A percentile compares a stretch with the other conserved stretches of the same genome.
phyloP scores from a whole-genome alignment of 2,329 filamentous ascomycete species.

The Fusarium zealandicum region DNA sequence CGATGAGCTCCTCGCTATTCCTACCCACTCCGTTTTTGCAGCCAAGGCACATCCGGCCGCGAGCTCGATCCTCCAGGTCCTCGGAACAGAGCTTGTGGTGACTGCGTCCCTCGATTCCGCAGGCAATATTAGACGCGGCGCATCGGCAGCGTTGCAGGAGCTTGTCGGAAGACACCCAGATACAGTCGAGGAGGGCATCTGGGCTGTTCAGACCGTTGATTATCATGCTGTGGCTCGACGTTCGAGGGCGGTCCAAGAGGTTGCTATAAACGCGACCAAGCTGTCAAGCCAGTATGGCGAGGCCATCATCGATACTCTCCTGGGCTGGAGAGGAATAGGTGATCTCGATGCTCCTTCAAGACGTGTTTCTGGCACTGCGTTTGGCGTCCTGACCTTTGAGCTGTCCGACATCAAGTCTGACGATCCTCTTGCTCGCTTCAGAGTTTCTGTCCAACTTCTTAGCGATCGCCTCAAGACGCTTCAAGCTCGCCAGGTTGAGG shows the following conservation, averaged over 20 bases:
- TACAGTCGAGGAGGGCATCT: conserved; percentile 80
- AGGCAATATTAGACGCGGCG: conserved; percentile 90
- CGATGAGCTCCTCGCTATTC: conserved; percentile 72
- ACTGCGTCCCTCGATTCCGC: conserved; percentile 86
- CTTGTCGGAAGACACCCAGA: conserved; percentile 92
- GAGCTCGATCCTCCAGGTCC: conserved; percentile 71
- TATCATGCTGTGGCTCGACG: conserved; percentile 93
- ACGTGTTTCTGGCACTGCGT: conserved; percentile 72
- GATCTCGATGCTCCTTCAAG: conserved; percentile 79
- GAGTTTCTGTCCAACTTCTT: conserved; percentile 52
- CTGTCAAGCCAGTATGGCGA: conserved; percentile 74
- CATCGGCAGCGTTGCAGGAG: conserved; percentile 93
- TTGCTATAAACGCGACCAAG: conserved; percentile 72
- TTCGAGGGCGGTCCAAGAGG: conserved; percentile 79
- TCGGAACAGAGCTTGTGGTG: conserved; percentile 82
- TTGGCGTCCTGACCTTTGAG: conserved; percentile 65
- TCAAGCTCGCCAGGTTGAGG: conserved; percentile 66
- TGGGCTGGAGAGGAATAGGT: conserved; percentile 88
- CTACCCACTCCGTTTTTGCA: conserved; percentile 54
- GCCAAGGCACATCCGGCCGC: conserved; percentile 47
- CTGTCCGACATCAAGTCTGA: conserved; percentile 41
- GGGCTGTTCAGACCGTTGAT: conserved; percentile 87
- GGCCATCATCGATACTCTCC: conserved; percentile 72
- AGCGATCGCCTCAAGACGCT: conserved; percentile 55
- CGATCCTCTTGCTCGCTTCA: conserved; percentile 40